Base-by-base conservation (phyloP, 225 moss, liverwort and hornwort species). In the Lunularia cruciata region DNA sequence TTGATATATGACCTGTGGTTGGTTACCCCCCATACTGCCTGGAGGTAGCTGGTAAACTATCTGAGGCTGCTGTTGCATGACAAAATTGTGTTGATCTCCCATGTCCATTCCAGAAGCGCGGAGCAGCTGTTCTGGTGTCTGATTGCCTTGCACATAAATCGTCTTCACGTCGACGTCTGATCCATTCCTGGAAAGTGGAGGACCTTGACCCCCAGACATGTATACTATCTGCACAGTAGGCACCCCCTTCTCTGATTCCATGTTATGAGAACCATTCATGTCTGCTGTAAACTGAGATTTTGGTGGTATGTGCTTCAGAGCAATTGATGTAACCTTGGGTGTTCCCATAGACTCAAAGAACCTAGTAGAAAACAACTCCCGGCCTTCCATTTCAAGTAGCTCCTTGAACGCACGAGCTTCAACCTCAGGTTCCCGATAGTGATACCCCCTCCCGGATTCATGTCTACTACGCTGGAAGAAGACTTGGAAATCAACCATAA, bases 321-420 rank as follows among this genome's bases (percentile, higher is more conserved):
- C 83, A 81, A 93, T 87, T 47, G 85, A 65, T 28, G 70, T 89
- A 49, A 98, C 86, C 69, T 85, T 83, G 5, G 93, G 91, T 63
- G 73, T 82, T 37, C 98, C 98, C 91, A 98, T 91, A 26, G 82
- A 80, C 78, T 85, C 85, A 33, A 93, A 93, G 63, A 89, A 93
- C 65, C 85, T 83, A 66, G 81, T 89, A 47, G 90, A 86, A 80
- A 93, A 98, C 68, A 93, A 76, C 43, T 88, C 83, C 43, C 86
- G 86, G 62, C 85, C 90, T 49, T 88, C 89, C 51, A 79, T 83
- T 80, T 98, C 93, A 32, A 98, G 85, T 71, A 91, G 89, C 73
- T 91, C 98, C 75, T 98, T 93, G 74, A 98, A 98, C 16, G 81
- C 48, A 42, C 83, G 86, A 47, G 98, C 93, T 75, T 98, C 98